Percentiles rank a stretch among this genome's conserved stretches.
Evolutionary conservation across 768 basidiomycete genomes (phyloP).

Genomic region (Sistotremastrum suecicum): DNA sequence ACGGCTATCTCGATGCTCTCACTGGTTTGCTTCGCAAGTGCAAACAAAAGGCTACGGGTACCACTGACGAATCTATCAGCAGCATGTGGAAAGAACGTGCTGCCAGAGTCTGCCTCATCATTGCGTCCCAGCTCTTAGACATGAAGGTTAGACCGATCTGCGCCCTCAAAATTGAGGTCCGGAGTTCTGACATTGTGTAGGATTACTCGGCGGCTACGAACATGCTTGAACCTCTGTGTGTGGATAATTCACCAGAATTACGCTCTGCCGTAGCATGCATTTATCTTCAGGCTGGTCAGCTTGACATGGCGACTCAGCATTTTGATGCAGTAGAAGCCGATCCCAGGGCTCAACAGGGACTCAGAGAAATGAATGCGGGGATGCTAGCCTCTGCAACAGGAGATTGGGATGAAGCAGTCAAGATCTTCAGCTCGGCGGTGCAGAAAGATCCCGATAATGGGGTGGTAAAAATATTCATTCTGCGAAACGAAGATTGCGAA

Average conservation of each 20-base stretch:
- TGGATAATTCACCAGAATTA: conserved; percentile 33
- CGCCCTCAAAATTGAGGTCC: not conserved
- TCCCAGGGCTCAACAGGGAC: conserved; percentile 20
- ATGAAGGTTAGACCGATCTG: conserved; percentile 47
- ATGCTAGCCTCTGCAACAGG: conserved; percentile 56
- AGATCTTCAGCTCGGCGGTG: conserved; percentile 29
- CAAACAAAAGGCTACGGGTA: conserved; percentile 26
- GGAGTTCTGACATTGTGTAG: conserved; percentile 19
- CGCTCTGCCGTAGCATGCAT: conserved; percentile 60
- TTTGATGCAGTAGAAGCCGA: conserved; percentile 37
- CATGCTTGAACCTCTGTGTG: conserved; percentile 55
- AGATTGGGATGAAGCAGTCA: conserved; percentile 45
- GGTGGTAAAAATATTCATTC: conserved; percentile 25
- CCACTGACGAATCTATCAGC: conserved; percentile 19
- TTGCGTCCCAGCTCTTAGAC: conserved; percentile 71
- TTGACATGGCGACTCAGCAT: conserved; percentile 43
- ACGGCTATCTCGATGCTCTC: conserved; percentile 69
- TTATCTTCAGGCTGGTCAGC: conserved; percentile 60
- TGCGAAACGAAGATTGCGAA: not conserved
- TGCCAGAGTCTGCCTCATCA: conserved; percentile 58
- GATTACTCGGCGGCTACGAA: conserved; percentile 56
- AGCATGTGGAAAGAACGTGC: conserved; percentile 80
- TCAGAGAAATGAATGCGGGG: conserved; percentile 49
- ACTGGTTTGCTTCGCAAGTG: conserved; percentile 48
- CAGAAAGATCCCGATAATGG: conserved; percentile 44